Conservation (phyloP, 1,284 basidiomycete species). For the Tetrapyrgos nigripes region DNA sequence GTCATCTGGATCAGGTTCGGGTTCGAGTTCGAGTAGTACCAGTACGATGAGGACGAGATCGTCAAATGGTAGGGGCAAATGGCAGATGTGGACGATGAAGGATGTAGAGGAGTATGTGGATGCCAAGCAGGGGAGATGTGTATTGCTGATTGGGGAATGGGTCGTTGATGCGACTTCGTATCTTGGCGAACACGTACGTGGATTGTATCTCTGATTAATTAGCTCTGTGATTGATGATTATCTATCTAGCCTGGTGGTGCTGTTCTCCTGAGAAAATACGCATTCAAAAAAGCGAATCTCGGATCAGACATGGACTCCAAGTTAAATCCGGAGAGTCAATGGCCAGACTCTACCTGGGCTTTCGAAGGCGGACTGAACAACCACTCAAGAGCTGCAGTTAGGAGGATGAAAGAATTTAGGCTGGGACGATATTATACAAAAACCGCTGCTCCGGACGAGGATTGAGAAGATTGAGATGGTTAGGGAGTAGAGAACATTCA, state of each 20-base stretch:
- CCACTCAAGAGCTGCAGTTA: slow-evolving; percentile 68
- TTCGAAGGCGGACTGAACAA: slow-evolving; percentile 79
- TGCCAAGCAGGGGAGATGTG: slow-evolving; percentile 44
- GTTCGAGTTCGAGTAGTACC: slow-evolving; percentile 5
- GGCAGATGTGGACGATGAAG: slow-evolving; percentile 50
- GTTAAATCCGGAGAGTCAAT: background rate
- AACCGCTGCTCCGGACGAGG: background rate
- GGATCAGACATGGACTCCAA: background rate
- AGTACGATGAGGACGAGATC: background rate
- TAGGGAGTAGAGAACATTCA: too few relatives aligned
- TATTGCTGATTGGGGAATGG: slow-evolving; percentile 67
- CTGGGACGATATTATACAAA: slow-evolving; percentile 47
- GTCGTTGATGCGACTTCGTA: slow-evolving; percentile 71
- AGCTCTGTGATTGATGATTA: background rate
- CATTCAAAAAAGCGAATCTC: slow-evolving; percentile 31
- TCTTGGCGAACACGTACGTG: slow-evolving; percentile 67
- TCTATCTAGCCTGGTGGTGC: slow-evolving; percentile 59
- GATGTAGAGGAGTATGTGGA: slow-evolving; percentile 44
- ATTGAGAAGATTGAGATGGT: too few relatives aligned
- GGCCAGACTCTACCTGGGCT: slow-evolving; percentile 62
- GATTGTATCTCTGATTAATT: slow-evolving; percentile 2
- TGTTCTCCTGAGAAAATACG: slow-evolving; percentile 52
- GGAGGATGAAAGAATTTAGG: slow-evolving; percentile 55
- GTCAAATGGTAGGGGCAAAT: slow-evolving; percentile 16
- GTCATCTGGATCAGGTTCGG: background rate